Percentiles rank a stretch among this genome's conserved stretches.
Evolutionary conservation across 768 basidiomycete genomes (phyloP).

Genomic region (Filobasidium floriforme): DNA sequence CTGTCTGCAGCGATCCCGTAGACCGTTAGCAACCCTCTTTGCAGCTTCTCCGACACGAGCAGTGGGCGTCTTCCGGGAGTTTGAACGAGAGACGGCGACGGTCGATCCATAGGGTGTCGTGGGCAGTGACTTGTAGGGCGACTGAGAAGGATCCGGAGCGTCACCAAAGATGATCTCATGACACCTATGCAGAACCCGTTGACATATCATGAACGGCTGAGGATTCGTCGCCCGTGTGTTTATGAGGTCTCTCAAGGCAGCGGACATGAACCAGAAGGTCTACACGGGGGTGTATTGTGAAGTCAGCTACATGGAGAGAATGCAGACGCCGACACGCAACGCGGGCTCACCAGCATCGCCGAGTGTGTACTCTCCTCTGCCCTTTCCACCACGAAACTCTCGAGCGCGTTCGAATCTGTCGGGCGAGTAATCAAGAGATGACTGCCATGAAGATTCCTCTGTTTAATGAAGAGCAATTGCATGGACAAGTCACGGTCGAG

Average conservation of each 20-base stretch:
- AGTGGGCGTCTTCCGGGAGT: not conserved
- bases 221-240: constrained; percentile 54
- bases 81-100: constrained; percentile 7
- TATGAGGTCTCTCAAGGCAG: constrained; percentile 74
- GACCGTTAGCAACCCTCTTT: not conserved
- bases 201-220: constrained; percentile 79
- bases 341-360: constrained; percentile 72
- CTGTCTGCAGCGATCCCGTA: constrained; percentile 43
- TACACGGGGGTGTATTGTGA: constrained; percentile 45
- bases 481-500: not conserved
- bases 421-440: constrained; percentile 90
- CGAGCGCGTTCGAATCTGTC: constrained; percentile 81
- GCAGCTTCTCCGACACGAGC: not conserved
- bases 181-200: constrained; percentile 78
- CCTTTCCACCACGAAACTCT: constrained; percentile 83
- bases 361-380: constrained; percentile 88
- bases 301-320: not conserved
- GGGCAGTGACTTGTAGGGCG: constrained; percentile 61
- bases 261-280: constrained; percentile 99
- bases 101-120: constrained; percentile 47
- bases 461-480: constrained; percentile 26
- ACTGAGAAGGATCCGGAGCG: constrained; percentile 57
- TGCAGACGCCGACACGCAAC: not conserved
- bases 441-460: constrained; percentile 48
- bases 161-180: constrained; percentile 96